Base-by-base conservation (phyloP, 176 grass and related monocot species). In the Zoysia japonica region DNA sequence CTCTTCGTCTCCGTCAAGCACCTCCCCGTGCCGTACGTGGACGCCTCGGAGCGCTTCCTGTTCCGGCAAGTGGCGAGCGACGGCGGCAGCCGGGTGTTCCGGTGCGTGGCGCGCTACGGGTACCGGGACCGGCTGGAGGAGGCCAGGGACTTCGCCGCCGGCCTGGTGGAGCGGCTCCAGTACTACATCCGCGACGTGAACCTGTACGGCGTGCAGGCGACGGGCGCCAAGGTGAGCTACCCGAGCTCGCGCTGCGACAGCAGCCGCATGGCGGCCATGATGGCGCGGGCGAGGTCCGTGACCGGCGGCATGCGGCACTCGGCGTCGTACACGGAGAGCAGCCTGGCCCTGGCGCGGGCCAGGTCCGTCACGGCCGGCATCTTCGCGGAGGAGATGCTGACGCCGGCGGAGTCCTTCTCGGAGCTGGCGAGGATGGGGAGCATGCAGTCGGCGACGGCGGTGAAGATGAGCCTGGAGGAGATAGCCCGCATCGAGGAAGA, bases 1-100 rank as follows among this genome's bases (percentile, higher is more conserved):
- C 80, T 97, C 12, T 85, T 92, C 85, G 90, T 97, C 20, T 97
- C 93, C 35, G 79, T 97, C 6, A 97, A 93, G 70, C 83, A 87
- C 77, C 76, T 93, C 11, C 90, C 93, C 11, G 85, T 93, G 6
- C 88, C 90, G 54, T 85, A 82, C 61, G 88, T 93, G 0, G 87
- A 81, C 65, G 28, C 70, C 2, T 20, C 76, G 0, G 93, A 97
- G 76, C 38, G 90, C 1, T 97, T 93, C 86, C 80, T 97, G 7
- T 97, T 97, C 76, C 74, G 86, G 14, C 90, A 88, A 59, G 65
- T 89, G 0, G 85, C 0, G 0, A 48, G 35, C 68, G 78, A 0
- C 47, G 2, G 0, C 15, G 45, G 16, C 65, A 71, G 6, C 52
- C 78, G 75, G 9, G 49, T 93, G 40, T 97, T 88, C 83, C 93